Base-by-base conservation (phyloP, 169 alveolate species). In the Prorocentrum cordatum region DNA sequence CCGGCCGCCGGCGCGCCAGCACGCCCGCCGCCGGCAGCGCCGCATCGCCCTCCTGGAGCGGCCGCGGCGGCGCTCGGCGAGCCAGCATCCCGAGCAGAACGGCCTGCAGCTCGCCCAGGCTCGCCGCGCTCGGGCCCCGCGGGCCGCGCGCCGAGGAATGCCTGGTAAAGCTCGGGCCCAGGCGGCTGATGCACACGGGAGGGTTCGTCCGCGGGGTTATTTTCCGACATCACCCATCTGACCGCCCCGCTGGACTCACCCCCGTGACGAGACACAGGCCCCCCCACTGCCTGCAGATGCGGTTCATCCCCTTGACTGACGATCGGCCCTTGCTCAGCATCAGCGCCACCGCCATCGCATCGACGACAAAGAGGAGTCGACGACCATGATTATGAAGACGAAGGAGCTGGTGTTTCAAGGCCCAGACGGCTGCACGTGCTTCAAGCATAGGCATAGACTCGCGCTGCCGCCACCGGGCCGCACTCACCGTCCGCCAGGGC, bases 161-260 rank as follows among this genome's bases (percentile, higher is more conserved):
- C n/a, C n/a, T n/a, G n/a, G n/a, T n/a, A n/a, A n/a, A n/a, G n/a
- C n/a, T n/a, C n/a, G n/a, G n/a, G n/a, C n/a, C n/a, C n/a, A n/a
- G n/a, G n/a, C n/a, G n/a, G n/a, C n/a, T n/a, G n/a, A n/a, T n/a
- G n/a, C n/a, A n/a, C n/a, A n/a, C n/a, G n/a, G n/a, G n/a, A n/a
- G n/a, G n/a, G n/a, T n/a, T n/a, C 26, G 29, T 75, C 86, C 9
- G 86, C 86, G 0, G 86, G 72, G 14, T 75, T 75, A 16, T 50
- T 3, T 54, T 75, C 86, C 16, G 72, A 50, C 1, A 71, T 70
- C 1, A 75, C 38, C 86, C 86, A 75, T 0, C 86, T 20, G 70
- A 33, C 2, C 10, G n/a, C n/a, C n/a, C n/a, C n/a, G 14, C 35
- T 2, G 38, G 12, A 2, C 14, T 7, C 70, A 54, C 36, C 22